Conservation (phyloP, 805 yeast genomes). For the Ogataea wickerhamii region DNA sequence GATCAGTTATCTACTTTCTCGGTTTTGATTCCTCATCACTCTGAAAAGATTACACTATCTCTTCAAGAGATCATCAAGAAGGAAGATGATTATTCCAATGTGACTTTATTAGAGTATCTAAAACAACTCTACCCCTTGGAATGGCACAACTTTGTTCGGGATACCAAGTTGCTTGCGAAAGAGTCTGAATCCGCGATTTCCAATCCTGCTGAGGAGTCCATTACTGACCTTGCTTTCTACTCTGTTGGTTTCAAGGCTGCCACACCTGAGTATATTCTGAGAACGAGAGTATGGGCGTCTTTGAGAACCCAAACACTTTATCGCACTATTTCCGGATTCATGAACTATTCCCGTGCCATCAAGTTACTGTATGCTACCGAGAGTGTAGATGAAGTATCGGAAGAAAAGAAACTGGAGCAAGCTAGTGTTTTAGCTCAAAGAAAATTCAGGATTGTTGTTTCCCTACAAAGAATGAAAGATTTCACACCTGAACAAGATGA, state of each 20-base stretch:
- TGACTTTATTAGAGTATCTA: constrained; percentile 52
- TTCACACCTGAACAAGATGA: constrained; percentile 56
- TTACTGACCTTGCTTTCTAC: constrained; percentile 61
- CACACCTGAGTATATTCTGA: constrained; percentile 55
- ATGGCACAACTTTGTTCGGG: constrained; percentile 56
- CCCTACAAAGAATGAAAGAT: constrained; percentile 57
- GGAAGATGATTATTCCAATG: constrained; percentile 57
- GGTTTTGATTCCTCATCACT: constrained; percentile 82
- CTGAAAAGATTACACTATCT: constrained; percentile 74
- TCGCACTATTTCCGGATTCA: constrained; percentile 78
- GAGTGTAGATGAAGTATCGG: constrained; percentile 37
- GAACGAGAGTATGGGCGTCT: constrained; percentile 87
- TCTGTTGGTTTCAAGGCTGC: constrained; percentile 69
- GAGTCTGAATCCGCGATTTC: constrained; percentile 28
- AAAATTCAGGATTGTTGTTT: constrained; percentile 61
- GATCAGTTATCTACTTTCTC: constrained; percentile 76
- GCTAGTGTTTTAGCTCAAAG: constrained; percentile 56
- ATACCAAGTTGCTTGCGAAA: constrained; percentile 51
- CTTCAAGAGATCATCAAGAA: constrained; percentile 77
- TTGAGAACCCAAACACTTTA: constrained; percentile 76
- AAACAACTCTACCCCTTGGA: constrained; percentile 54
- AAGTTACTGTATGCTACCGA: constrained; percentile 59
- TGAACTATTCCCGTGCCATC: constrained; percentile 71
- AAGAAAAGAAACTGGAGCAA: constrained; percentile 37
- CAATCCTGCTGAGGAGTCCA: constrained; percentile 13